Evolutionary conservation across 306 rosid species (phyloP), one percentile per base, ranked within the genome.

Genomic region (Pterocarpus santalinus): DNA sequence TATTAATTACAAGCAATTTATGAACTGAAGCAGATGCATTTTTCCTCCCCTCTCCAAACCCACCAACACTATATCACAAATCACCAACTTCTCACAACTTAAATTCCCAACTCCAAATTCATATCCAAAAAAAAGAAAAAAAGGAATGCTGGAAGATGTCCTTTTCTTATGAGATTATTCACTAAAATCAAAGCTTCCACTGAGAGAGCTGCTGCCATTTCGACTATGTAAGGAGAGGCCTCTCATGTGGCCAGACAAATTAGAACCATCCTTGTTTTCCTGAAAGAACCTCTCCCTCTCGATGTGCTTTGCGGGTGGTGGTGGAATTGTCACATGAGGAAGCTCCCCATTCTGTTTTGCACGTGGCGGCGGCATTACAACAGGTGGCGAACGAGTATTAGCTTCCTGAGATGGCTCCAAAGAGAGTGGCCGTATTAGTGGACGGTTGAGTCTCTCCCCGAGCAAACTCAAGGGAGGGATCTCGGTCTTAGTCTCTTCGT

Each of bases 211-310:
- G 88, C 98, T 92, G 6, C 89, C 92, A 65, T 86, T 87, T 22
- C 92, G 93, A 76, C 97, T 94, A 65, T 91, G 94, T 44, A 94
- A 82, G 17, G 98, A 91, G 60, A 91, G 92, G 46, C 95, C 97
- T 79, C 97, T 92, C 89, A 84, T 71, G 69, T 91, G 97, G 58
- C 92, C 91, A 58, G 88, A 79, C 82, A 92, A 39, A 83, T 86
- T 83, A 85, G 93, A 78, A 62, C 86, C 88, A 77, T 92, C 97
- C 88, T 90, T 91, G 84, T 86, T 95, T 73, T 88, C 98, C 86
- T 90, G 97, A 80, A 95, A 95, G 85, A 79, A 92, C 36, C 78
- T 92, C 89, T 91, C 97, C 69, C 98, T 88, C 90, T 95, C 98
- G 0, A 87, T 2, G 69, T 91, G 97, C 83, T 92, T 95, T 77